Conservation (phyloP, 2,329 filamentous ascomycete species). For the Fusarium sterilihyphosum region DNA sequence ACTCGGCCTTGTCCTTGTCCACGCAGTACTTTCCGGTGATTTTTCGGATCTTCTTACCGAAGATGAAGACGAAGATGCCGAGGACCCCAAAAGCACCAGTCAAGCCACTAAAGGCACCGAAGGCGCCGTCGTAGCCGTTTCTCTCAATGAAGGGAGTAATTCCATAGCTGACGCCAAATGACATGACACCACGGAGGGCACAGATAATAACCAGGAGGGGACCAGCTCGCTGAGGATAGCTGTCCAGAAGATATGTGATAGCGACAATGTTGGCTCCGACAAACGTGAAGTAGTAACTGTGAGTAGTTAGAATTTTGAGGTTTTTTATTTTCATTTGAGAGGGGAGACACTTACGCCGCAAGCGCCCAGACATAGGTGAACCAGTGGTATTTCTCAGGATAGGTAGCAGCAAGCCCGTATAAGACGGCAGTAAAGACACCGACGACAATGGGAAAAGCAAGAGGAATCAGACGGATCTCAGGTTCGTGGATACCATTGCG, state of each 20-base stretch:
- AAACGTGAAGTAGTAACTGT: slow-evolving; percentile 7
- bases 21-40: background rate
- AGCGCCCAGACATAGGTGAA: slow-evolving; percentile 19
- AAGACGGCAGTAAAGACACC: slow-evolving; percentile 20
- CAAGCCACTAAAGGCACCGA: slow-evolving; percentile 5
- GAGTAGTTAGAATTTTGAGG: background rate
- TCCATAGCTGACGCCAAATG: slow-evolving; percentile 35
- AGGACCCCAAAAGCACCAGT: slow-evolving; percentile 16
- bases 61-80: slow-evolving; percentile 13
- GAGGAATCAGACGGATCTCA: slow-evolving; percentile 31
- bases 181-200: slow-evolving; percentile 34
- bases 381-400: slow-evolving; percentile 21
- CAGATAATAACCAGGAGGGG: slow-evolving; percentile 37
- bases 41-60: slow-evolving; percentile 14
- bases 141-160: slow-evolving; percentile 30
- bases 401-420: background rate
- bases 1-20: slow-evolving; percentile 19
- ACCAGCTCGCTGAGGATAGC: slow-evolving; percentile 34
- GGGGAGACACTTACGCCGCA: background rate
- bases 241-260: slow-evolving; percentile 37
- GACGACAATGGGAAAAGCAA: slow-evolving; percentile 31
- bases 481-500: slow-evolving; percentile 36
- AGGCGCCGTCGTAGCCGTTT: slow-evolving; percentile 13
- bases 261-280: slow-evolving; percentile 36
- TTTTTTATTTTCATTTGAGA: background rate